Evolutionary conservation across 176 grass and related monocot genomes (phyloP).

Genomic region (Tuctoria greenei): DNA sequence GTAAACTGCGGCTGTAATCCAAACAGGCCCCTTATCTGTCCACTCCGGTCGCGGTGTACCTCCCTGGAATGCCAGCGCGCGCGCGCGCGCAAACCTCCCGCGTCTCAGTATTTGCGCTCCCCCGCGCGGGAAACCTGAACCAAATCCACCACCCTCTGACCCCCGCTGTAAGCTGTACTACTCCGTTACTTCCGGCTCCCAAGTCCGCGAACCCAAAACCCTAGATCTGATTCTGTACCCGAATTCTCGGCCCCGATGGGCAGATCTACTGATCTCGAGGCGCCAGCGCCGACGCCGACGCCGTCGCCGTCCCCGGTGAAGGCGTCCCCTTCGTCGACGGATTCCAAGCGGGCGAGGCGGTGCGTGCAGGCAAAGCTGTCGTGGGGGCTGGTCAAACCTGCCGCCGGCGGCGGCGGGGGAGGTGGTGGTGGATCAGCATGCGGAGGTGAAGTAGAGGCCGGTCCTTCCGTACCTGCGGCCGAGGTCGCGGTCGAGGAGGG

Average conservation of each 20-base stretch:
- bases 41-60: not conserved
- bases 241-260: conserved; percentile 32
- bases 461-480: conserved; percentile 1
- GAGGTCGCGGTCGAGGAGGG: conserved; percentile 4
- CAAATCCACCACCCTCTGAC: conserved; percentile 21
- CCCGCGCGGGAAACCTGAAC: conserved; percentile 45
- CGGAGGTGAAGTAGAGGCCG: conserved; percentile 3
- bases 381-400: conserved; percentile 37
- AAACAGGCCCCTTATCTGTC: not conserved
- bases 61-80: not conserved
- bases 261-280: conserved; percentile 42
- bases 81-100: not conserved
- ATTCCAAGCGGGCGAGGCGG: conserved; percentile 33
- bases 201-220: conserved; percentile 35
- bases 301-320: conserved; percentile 38
- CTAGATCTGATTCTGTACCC: conserved; percentile 14
- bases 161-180: not conserved
- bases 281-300: conserved; percentile 23
- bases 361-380: conserved; percentile 66
- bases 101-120: not conserved
- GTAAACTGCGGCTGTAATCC: too few relatives aligned
- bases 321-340: conserved; percentile 39
- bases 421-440: not conserved
- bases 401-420: not conserved
- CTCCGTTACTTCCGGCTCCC: not conserved